Evolutionary conservation across 2,329 filamentous ascomycete genomes (phyloP).

Genomic region (Ceratocystis alfenasii): DNA sequence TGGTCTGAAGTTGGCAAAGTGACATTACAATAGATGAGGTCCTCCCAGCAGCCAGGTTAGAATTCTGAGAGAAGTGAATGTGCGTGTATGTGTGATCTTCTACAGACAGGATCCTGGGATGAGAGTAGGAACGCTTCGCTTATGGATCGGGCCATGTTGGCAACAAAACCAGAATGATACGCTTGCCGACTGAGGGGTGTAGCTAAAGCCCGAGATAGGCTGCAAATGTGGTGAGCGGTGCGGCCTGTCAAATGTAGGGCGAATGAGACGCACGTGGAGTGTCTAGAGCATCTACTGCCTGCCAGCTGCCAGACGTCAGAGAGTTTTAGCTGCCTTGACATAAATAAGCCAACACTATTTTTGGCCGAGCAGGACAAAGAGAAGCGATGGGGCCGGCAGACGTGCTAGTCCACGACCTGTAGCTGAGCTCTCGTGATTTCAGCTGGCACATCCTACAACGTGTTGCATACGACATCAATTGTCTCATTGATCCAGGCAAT

Average conservation of each 20-base stretch:
- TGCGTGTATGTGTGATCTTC: too few relatives aligned
- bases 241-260: neutral
- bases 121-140: too few relatives aligned
- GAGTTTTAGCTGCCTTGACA: too few relatives aligned
- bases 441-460: neutral
- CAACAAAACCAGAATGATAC: neutral
- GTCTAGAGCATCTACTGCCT: too few relatives aligned
- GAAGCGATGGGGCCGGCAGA: neutral
- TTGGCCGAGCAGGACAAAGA: neutral
- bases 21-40: neutral
- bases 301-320: too few relatives aligned
- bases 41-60: too few relatives aligned
- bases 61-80: too few relatives aligned
- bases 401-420: neutral
- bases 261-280: neutral
- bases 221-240: neutral
- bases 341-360: neutral
- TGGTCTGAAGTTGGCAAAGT: neutral
- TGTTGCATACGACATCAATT: constrained; percentile 1
- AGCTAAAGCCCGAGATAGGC: neutral
- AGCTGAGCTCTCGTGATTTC: neutral
- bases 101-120: too few relatives aligned
- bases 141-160: neutral
- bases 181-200: neutral
- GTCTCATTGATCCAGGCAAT: neutral